Percentiles rank a stretch among this genome's conserved stretches.
Evolutionary conservation across 1,139 yeast genomes (phyloP).

Genomic region (Zygosaccharomyces pseudobailii): DNA sequence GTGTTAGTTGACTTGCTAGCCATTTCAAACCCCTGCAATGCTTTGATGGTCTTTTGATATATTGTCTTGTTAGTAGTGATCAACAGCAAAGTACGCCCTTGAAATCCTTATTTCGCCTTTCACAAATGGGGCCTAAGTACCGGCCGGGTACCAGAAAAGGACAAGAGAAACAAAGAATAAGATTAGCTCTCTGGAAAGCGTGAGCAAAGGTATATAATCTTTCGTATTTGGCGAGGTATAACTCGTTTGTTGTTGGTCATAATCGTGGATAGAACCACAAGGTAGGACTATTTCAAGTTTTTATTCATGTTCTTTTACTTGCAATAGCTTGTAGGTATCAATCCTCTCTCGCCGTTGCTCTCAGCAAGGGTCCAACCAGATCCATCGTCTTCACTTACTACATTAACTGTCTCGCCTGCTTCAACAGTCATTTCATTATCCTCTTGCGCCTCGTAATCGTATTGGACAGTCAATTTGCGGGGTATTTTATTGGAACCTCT

Average conservation of each 20-base stretch:
- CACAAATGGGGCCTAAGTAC: background rate
- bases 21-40: slow-evolving; percentile 4
- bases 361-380: slow-evolving; percentile 98
- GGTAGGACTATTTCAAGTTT: background rate
- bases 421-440: slow-evolving; percentile 70
- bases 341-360: slow-evolving; percentile 62
- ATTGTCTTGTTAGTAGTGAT: background rate
- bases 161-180: background rate
- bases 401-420: slow-evolving; percentile 72
- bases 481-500: slow-evolving; percentile 49
- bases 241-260: background rate
- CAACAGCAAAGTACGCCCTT: background rate
- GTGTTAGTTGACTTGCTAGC: slow-evolving; percentile 14
- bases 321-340: slow-evolving; percentile 76
- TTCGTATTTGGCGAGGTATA: background rate
- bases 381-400: slow-evolving; percentile 71
- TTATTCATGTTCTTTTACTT: slow-evolving; percentile 6
- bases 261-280: background rate
- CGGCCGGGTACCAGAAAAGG: slow-evolving; percentile 1
- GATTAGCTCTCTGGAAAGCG: background rate
- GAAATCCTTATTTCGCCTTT: background rate
- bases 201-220: background rate
- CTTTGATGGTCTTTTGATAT: background rate
- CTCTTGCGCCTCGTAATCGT: slow-evolving; percentile 77
- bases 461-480: slow-evolving; percentile 60